These are phyloP conservation scores for Chlamydomonas sp. DNA, from an alignment of 139 green algal genomes.

Conservation along the genomic window DNA sequence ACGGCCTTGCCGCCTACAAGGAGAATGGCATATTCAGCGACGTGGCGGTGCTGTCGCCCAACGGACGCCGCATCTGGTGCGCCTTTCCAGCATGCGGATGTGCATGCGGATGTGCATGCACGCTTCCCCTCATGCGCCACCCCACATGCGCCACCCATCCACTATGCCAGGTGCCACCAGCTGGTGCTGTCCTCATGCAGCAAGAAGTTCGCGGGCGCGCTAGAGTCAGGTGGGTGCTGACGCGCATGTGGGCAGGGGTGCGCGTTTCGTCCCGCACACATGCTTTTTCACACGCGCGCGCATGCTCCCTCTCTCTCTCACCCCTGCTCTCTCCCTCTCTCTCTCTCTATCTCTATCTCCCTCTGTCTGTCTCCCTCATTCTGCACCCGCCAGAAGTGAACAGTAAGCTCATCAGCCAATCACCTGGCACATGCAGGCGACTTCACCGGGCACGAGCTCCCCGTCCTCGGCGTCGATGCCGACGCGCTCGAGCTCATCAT, in stretches of 20 bases:
- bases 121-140: background rate
- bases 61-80: constrained; percentile 1
- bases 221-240: constrained; percentile 27
- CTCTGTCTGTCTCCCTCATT: background rate
- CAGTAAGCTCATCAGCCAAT: constrained; percentile 1
- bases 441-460: constrained; percentile 30
- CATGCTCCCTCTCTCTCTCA: background rate
- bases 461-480: constrained; percentile 39
- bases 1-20: background rate
- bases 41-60: background rate
- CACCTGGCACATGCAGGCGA: constrained; percentile 16
- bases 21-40: constrained; percentile 6
- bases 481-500: constrained; percentile 29
- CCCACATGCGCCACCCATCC: background rate
- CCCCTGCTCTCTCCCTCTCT: background rate
- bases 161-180: constrained; percentile 26
- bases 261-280: background rate
- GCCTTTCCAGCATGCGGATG: background rate
- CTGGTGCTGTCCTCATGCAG: constrained; percentile 35
- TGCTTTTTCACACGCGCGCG: background rate
- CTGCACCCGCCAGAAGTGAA: background rate
- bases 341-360: background rate
- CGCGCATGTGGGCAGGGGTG: background rate
- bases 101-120: constrained; percentile 10
- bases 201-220: constrained; percentile 32